These are phyloP conservation scores for Citrullus amarus DNA, from an alignment of 306 rosid genomes.

Conservation along the genomic window DNA sequence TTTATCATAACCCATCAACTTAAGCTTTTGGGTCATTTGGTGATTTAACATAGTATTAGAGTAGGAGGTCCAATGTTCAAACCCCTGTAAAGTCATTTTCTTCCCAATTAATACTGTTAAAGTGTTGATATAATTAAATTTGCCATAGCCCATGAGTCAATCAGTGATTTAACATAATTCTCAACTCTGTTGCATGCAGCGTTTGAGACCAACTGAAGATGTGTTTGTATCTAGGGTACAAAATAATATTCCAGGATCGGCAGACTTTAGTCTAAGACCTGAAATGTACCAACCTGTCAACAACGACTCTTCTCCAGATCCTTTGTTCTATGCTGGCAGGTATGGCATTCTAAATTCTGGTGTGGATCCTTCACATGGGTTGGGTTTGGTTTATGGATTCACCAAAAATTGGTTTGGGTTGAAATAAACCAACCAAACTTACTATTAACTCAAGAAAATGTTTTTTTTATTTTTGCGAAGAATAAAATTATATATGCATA, in stretches of 20 bases:
- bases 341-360: conserved; percentile 4
- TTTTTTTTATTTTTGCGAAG: not conserved
- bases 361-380: not conserved
- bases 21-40: too few species aligned
- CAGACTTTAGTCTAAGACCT: not conserved
- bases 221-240: not conserved
- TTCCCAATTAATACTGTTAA: too few species aligned
- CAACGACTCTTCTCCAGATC: conserved; percentile 18
- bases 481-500: not conserved
- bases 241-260: not conserved
- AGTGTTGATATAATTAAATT: too few species aligned
- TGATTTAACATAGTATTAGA: too few species aligned
- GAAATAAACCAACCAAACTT: not conserved
- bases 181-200: not conserved
- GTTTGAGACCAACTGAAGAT: conserved; percentile 5
- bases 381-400: not conserved
- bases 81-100: too few species aligned
- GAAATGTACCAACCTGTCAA: conserved; percentile 1
- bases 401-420: not conserved
- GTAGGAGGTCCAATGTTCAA: too few species aligned
- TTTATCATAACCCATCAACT: too few species aligned
- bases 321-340: conserved; percentile 26
- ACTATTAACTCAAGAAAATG: not conserved
- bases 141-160: too few species aligned
- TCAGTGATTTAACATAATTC: not conserved